phyloP scores from a whole-genome alignment of 1,284 basidiomycete genomes.

The Ceratobasidium sp. region DNA sequence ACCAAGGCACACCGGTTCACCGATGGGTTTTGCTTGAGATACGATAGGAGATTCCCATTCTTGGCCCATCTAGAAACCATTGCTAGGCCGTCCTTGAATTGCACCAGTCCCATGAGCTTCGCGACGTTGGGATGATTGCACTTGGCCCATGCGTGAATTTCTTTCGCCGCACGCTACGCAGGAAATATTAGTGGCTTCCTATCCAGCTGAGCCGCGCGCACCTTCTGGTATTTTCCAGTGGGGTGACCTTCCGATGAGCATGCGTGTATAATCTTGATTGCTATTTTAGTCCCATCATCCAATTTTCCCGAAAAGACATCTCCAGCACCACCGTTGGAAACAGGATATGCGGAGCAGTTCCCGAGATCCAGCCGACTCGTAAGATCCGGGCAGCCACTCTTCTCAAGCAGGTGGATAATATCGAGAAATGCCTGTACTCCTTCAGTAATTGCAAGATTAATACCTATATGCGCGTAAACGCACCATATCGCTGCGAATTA shows the following conservation, averaged over 20 bases:
- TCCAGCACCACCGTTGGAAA: neutral
- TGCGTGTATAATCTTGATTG: neutral
- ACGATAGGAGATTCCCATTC: neutral
- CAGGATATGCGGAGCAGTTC: neutral
- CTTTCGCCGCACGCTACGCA: neutral
- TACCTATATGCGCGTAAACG: too few species aligned
- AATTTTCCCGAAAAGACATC: neutral
- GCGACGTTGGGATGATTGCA: neutral
- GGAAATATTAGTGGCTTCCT: neutral
- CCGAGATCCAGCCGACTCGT: neutral
- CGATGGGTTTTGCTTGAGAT: neutral
- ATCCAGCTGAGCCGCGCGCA: neutral
- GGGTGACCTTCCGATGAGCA: neutral
- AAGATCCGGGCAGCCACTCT: neutral
- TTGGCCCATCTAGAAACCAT: constrained; percentile 2
- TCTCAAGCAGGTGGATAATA: neutral
- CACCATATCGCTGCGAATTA: too few species aligned
- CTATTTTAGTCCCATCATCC: neutral
- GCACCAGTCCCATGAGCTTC: neutral
- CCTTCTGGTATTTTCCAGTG: neutral
- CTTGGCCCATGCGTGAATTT: neutral
- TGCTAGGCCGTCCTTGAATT: neutral
- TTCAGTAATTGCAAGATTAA: too few species aligned
- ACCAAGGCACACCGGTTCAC: constrained; percentile 5
- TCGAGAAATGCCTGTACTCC: too few species aligned